Evolutionary conservation across 768 basidiomycete species (phyloP).

Genomic region (Tulasnella sp.): DNA sequence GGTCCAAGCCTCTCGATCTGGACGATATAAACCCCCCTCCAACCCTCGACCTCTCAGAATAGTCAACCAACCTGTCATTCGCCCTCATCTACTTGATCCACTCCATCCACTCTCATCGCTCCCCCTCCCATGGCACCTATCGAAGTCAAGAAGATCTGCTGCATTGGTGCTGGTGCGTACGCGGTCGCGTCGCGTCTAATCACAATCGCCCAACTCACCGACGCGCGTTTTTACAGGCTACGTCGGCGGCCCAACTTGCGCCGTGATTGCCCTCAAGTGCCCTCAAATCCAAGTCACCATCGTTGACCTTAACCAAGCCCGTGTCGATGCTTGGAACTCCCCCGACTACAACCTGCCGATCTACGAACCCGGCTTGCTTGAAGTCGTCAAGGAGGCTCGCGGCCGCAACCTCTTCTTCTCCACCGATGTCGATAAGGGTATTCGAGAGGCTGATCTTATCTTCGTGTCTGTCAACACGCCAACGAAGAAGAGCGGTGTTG

Average conservation of each 20-base stretch:
- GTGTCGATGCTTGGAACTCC: conserved; percentile 97
- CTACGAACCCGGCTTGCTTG: conserved; percentile 94
- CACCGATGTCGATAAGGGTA: conserved; percentile 88
- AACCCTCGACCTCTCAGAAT: background rate
- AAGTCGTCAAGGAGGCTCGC: conserved; percentile 79
- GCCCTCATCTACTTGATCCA: conserved; percentile 12
- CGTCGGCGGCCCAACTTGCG: conserved; percentile 93
- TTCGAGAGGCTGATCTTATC: conserved; percentile 93
- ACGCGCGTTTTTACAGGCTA: conserved; percentile 59
- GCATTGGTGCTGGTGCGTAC: conserved; percentile 49
- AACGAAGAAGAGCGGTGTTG: conserved; percentile 96
- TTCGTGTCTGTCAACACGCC: conserved; percentile 99
- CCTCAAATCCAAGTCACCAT: conserved; percentile 93
- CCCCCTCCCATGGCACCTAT: conserved; percentile 38
- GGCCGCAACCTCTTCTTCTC: conserved; percentile 97
- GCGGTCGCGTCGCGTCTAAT: conserved; percentile 27
- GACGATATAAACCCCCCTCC: conserved; percentile 4
- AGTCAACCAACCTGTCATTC: background rate
- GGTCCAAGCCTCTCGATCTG: conserved; percentile 2
- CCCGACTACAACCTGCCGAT: conserved; percentile 82
- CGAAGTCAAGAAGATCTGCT: conserved; percentile 77
- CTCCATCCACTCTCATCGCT: background rate
- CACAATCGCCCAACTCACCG: conserved; percentile 21
- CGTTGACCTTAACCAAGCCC: conserved; percentile 91
- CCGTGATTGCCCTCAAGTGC: conserved; percentile 90